These are phyloP conservation scores for Penicillium argentinense DNA, from an alignment of 495 filamentous ascomycete genomes.

Conservation along the genomic window DNA sequence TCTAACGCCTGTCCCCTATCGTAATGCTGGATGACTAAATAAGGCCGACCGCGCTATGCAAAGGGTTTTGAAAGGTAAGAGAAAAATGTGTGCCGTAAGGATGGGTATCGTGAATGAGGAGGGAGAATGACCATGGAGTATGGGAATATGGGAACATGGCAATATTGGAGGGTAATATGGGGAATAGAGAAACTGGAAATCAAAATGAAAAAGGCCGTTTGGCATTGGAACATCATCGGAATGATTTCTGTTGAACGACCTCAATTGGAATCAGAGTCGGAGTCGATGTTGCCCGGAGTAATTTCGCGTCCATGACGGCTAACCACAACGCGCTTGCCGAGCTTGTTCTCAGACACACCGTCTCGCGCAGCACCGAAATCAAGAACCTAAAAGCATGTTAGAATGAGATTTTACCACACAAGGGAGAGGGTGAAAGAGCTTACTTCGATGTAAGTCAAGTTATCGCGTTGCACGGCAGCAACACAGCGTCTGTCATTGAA, in stretches of 20 bases:
- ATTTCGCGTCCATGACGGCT: conserved; percentile 56
- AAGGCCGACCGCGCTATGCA: conserved; percentile 51
- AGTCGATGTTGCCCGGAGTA: conserved; percentile 32
- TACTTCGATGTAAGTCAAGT: conserved; percentile 94
- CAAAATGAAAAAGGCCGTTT: conserved; percentile 16
- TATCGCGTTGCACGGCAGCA: conserved; percentile 90
- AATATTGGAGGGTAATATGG: neutral
- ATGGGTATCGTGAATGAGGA: conserved; percentile 29
- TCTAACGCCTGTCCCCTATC: conserved; percentile 36
- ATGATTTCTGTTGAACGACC: neutral
- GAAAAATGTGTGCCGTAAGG: conserved; percentile 22
- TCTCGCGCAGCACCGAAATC: conserved; percentile 91
- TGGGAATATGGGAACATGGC: conserved; percentile 10
- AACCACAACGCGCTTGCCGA: conserved; percentile 79
- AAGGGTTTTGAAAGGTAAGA: conserved; percentile 30
- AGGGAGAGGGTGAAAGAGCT: conserved; percentile 32
- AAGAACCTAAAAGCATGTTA: conserved; percentile 58
- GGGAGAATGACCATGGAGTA: conserved; percentile 4
- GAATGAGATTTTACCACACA: conserved; percentile 13
- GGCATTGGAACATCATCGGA: neutral
- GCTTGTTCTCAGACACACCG: conserved; percentile 69
- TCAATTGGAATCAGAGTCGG: conserved; percentile 45
- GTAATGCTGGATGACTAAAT: conserved; percentile 40
- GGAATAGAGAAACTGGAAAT: conserved; percentile 1
- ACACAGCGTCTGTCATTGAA: conserved; percentile 96